A percentile compares a stretch with the other conserved stretches of the same genome.
These are phyloP conservation scores for Peronospora farinosa DNA, from an alignment of 352 stramenopile species.

Conservation along the genomic window DNA sequence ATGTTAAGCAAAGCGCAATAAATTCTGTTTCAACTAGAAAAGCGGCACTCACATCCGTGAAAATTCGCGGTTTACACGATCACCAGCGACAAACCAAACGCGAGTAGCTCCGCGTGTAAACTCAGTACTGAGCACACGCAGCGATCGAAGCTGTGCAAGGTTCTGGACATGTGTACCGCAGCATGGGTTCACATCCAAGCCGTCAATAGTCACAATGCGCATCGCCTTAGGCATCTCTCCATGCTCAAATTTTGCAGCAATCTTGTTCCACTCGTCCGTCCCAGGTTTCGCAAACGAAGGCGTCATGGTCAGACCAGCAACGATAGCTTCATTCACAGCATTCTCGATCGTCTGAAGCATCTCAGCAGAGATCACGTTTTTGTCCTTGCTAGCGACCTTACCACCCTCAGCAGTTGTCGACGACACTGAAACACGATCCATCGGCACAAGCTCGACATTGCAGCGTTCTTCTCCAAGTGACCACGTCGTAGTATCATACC, in stretches of 20 bases:
- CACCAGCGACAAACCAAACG: conserved; percentile 80
- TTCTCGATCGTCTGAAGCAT: conserved; percentile 53
- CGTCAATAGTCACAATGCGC: conserved; percentile 79
- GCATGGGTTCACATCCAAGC: conserved; percentile 81
- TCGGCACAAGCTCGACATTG: conserved; percentile 78
- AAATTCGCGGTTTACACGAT: conserved; percentile 76
- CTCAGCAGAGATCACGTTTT: conserved; percentile 33
- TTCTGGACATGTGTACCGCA: conserved; percentile 84
- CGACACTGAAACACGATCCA: conserved; percentile 1
- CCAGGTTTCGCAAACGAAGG: conserved; percentile 51
- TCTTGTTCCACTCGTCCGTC: conserved; percentile 47
- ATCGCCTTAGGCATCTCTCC: conserved; percentile 57
- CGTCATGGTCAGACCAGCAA: conserved; percentile 45
- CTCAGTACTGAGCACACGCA: conserved; percentile 74
- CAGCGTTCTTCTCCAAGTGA: conserved; percentile 57
- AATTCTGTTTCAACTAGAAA: not conserved
- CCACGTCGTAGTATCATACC: conserved; percentile 78
- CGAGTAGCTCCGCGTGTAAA: conserved; percentile 54
- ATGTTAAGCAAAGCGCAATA: conserved; percentile 1
- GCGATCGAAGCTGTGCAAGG: conserved; percentile 55
- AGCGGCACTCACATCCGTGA: conserved; percentile 48
- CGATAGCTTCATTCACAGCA: conserved; percentile 74
- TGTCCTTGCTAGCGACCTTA: conserved; percentile 34
- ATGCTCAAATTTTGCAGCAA: conserved; percentile 53
- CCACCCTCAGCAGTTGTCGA: conserved; percentile 3